Percentiles rank a stretch among this genome's conserved stretches.
Conservation (phyloP, 768 basidiomycete species). For the Pisolithus orientalis region DNA sequence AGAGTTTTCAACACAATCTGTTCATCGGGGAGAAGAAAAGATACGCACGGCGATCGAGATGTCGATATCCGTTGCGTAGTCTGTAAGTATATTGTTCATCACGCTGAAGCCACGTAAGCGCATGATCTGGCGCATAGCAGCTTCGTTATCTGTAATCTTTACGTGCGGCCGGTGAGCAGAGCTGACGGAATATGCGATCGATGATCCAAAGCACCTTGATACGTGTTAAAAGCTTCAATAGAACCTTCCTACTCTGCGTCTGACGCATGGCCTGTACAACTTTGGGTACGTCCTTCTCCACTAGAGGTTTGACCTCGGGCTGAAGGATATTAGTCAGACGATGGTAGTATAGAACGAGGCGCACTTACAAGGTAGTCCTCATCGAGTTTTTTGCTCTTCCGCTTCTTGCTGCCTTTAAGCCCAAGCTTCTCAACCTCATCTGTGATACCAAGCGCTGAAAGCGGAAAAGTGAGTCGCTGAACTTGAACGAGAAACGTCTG, state of each 20-base stretch:
- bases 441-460: constrained; percentile 81
- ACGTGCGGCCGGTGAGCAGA: not conserved
- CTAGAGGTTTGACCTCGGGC: constrained; percentile 73
- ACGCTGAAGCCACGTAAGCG: constrained; percentile 88
- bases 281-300: constrained; percentile 79
- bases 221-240: constrained; percentile 77
- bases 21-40: not conserved
- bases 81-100: constrained; percentile 84
- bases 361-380: constrained; percentile 80
- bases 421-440: constrained; percentile 82
- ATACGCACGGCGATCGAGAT: constrained; percentile 60
- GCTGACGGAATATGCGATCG: not conserved
- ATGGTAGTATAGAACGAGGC: not conserved
- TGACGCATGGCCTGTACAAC: constrained; percentile 89
- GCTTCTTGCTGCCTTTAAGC: constrained; percentile 84
- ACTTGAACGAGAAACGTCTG: not conserved
- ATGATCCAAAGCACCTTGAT: constrained; percentile 53
- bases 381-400: constrained; percentile 87
- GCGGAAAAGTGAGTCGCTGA: not conserved
- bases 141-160: constrained; percentile 80
- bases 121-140: constrained; percentile 78
- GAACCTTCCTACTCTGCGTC: constrained; percentile 74
- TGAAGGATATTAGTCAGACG: constrained; percentile 23
- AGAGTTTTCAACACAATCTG: not conserved
- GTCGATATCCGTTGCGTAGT: constrained; percentile 64